Evolutionary conservation across 257 asterid genomes (phyloP), one percentile per base, ranked within the genome.

Genomic region (Vinca minor): DNA sequence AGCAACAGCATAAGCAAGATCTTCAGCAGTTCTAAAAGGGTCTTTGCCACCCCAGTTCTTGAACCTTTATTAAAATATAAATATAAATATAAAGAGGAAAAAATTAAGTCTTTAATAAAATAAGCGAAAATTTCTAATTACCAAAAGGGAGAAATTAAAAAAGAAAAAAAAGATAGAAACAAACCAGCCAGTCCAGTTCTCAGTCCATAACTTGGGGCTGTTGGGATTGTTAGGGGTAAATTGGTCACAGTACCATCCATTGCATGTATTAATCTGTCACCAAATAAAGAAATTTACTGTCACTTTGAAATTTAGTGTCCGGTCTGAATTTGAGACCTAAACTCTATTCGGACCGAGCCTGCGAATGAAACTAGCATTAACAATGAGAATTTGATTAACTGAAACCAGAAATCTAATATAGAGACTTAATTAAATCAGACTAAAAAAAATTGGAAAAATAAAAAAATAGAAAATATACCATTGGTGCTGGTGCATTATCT

Each of bases 121-220:
- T n/a, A n/a, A n/a, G n/a, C n/a, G n/a, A n/a, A n/a, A n/a, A n/a
- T n/a, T n/a, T n/a, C n/a, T n/a, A n/a, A n/a, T n/a, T n/a, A n/a
- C n/a, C n/a, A n/a, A n/a, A n/a, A n/a, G n/a, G n/a, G n/a, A n/a
- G n/a, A n/a, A n/a, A n/a, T n/a, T n/a, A n/a, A 3, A 15, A 66
- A 3, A 11, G 5, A 23, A 1, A 41, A n/a, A 12, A 39, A 56
- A 42, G 20, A 0, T 65, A 3, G 4, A 34, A 41, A 67, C 80
- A 60, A 1, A 89, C 96, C 97, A 90, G 76, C 97, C 97, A 23
- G 88, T 82, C 97, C 97, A 90, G 54, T 87, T 85, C 56, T 89
- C 95, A 1, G 97, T 89, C 97, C 97, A 89, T 82, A 89, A 82
- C 66, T 89, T 90, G 0, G 97, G 97, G 59, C 70, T 81, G 65